Base-by-base conservation (phyloP, 2,329 filamentous ascomycete species). In the Rutstroemia sydowiana region DNA sequence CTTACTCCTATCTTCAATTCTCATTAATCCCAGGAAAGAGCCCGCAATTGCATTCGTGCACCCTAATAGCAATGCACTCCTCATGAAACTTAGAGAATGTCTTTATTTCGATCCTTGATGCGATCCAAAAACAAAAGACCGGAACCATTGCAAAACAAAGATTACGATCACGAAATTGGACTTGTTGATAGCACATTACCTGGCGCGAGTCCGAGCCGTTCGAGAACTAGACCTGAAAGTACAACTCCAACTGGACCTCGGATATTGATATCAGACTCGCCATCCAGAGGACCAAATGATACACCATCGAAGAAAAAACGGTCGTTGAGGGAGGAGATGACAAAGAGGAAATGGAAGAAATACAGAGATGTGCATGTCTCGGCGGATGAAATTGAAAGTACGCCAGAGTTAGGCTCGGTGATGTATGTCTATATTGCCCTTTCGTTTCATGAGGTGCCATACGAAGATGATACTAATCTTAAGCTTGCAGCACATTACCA, bases 151-250 rank as follows among this genome's bases (percentile, higher is more conserved):
- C 75, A 76, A 65, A 79, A 82, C 57, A 71, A 70, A 65, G 80
- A 85, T 59, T 85, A 84, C 63, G 82, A 85, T 61, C 85, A 88
- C 68, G 82, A 84, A 66, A 90, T 91, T 63, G 70, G 66, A 59
- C 78, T 91, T 34, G 73, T 87, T 59, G 84, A 88, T 66, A 58
- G 58, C 44, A 62, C 63, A 8, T 20, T 13, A 20, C 16, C 16
- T 16, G 18, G 9, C 48, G 45, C 21, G 53, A 48, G 20, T 40
- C 36, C 23, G n/a, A 37, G 40, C 32, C 31, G 14, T 5, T 23
- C 34, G n/a, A 28, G 34, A 37, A 13, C n/a, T 16, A 3, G 34
- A 37, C 34, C n/a, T n/a, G n/a, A n/a, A n/a, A n/a, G n/a, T n/a
- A n/a, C n/a, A n/a, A n/a, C 34, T 37, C 34, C 34, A 37, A 37